A percentile compares a stretch with the other conserved stretches of the same genome.
Evolutionary conservation across 2,329 filamentous ascomycete genomes (phyloP).

Genomic region (Aureobasidium musti): DNA sequence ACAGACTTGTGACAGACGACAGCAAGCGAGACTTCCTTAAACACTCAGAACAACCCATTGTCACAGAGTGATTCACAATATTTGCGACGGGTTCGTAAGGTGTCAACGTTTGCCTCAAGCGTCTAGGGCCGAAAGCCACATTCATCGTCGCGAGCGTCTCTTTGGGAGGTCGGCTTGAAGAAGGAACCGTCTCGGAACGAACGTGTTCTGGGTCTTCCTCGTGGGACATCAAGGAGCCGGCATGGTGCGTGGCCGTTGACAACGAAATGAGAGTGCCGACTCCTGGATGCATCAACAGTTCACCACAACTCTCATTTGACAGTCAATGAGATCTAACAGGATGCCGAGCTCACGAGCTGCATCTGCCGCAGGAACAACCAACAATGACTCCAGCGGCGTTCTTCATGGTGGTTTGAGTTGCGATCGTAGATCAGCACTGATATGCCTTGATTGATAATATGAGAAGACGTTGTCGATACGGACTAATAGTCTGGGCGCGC

Average conservation of each 20-base stretch:
- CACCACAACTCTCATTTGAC: too few relatives aligned
- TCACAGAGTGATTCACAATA: conserved; percentile 26
- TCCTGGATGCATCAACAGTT: neutral
- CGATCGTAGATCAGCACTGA: neutral
- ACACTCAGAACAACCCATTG: conserved; percentile 10
- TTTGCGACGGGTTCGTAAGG: conserved; percentile 11
- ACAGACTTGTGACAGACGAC: neutral
- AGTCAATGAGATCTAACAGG: too few relatives aligned
- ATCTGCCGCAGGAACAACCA: neutral
- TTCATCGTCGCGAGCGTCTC: neutral
- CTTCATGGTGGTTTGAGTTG: neutral
- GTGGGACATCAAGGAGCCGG: conserved; percentile 3
- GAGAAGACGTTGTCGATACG: conserved; percentile 25
- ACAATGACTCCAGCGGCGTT: conserved; percentile 19
- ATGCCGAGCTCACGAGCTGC: neutral
- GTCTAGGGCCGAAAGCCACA: conserved; percentile 11
- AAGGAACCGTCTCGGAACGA: neutral
- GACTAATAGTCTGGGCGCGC: conserved; percentile 7
- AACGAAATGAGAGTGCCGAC: conserved; percentile 13
- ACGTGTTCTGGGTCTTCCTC: conserved; percentile 6
- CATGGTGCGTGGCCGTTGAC: conserved; percentile 18
- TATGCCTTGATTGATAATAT: conserved; percentile 8
- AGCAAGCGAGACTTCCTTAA: conserved; percentile 13
- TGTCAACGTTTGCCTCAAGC: conserved; percentile 23
- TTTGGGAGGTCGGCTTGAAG: neutral